Base-by-base conservation (phyloP, 169 alveolate species). In the Plasmodium vivax region DNA sequence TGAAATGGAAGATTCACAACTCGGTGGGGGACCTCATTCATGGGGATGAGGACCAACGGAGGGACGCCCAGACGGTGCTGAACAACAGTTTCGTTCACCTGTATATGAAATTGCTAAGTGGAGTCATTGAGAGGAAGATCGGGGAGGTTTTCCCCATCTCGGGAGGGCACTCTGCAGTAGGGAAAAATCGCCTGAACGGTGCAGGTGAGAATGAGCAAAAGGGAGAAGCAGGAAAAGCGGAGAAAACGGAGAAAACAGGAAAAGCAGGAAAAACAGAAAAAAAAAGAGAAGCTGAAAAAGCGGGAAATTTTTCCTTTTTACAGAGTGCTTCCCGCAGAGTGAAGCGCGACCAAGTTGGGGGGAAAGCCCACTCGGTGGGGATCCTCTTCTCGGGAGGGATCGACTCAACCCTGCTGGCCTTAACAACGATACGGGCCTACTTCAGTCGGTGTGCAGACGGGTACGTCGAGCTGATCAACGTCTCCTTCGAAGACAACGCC, bases 371-470 rank as follows among this genome's bases (percentile, higher is more conserved):
- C 88, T 47, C 92, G 14, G 68, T 93, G 34, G 93, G 95, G 8
- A 83, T 96, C 9, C 83, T 96, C 43, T 96, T 95, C 81, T 96
- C 97, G 3, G 97, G 97, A 19, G 96, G 97, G 32, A 81, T 96
- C 14, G 97, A 96, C 62, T 96, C 97, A n/a, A 92, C 96, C 12
- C 27, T 96, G 14, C 73, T 96, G 5, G 88, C 97, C 8, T 47
- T 87, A 30, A 82, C 95, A 62, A 96, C 95, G 19, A 95, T 95
- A 23, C 41, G 71, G 16, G 82, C 88, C 12, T 79, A 80, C 56
- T 90, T 90, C 58, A 30, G 16, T 38, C 75, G 92, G 9, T 68
- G 56, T 84, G 68, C 73, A 85, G 41, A 91, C 16, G 94, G 95
- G 10, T 95, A 58, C 45, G 85, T 95, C 2, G 97, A 96, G 72